Conservation (phyloP, 192 early-diverging fungal species). For the Piromyces finnis region DNA sequence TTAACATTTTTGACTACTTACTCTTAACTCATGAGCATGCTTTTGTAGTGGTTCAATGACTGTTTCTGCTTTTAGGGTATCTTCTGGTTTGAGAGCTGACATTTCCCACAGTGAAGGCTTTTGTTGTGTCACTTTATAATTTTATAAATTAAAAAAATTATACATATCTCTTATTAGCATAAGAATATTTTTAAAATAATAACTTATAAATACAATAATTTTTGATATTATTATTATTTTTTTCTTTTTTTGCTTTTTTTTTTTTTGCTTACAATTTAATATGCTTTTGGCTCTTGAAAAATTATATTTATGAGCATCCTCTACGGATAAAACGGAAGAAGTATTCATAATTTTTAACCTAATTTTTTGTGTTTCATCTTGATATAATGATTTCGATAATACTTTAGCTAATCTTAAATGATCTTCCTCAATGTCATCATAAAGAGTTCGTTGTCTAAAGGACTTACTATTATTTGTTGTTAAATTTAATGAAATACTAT, state of each 20-base stretch:
- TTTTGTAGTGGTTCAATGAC: not conserved
- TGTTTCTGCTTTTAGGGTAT: not conserved
- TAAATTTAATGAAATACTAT: not conserved
- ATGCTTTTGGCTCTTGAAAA: not conserved
- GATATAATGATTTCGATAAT: not conserved
- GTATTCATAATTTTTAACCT: not conserved
- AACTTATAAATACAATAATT: too few relatives aligned
- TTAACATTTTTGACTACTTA: not conserved
- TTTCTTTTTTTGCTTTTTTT: too few relatives aligned
- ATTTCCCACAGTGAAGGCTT: not conserved
- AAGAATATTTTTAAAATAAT: too few relatives aligned
- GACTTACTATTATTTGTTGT: not conserved
- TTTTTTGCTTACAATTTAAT: not conserved
- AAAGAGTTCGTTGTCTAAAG: not conserved
- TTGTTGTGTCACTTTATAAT: not conserved
- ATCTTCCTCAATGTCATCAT: not conserved
- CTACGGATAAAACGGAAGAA: not conserved
- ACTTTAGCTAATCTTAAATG: not conserved
- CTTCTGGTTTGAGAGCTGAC: not conserved
- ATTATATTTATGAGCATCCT: not conserved
- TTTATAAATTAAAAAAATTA: too few relatives aligned
- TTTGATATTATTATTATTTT: too few relatives aligned
- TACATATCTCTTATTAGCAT: too few relatives aligned
- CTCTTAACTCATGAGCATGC: not conserved
- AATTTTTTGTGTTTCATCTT: not conserved